Evolutionary conservation across 495 filamentous ascomycete species (phyloP), one percentile per base, ranked within the genome.

Genomic region (Lichina pygmaea): DNA sequence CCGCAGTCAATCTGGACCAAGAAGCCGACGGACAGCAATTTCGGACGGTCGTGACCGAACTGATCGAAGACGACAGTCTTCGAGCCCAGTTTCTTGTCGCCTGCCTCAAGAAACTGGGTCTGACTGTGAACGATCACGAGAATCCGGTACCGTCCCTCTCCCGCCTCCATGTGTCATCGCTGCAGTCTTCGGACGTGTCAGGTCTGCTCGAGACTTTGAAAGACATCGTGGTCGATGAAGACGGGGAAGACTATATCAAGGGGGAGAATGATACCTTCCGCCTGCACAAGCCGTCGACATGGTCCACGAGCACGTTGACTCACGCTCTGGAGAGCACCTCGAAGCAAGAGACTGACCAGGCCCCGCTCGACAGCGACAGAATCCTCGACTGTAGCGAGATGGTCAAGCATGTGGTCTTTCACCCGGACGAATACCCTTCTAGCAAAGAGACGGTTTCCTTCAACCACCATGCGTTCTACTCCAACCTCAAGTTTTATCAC

Each of bases 251-350:
- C 46, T 81, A 74, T 55, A 77, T 97, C 50, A 77, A 77, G 55
- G 83, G 75, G 30, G 81, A 89, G 46, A 77, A 81, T 51, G 89
- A 97, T 54, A 77, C 70, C 6, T 95, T 97, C 55, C 72, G 75
- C 40, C 60, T 97, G 30, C 71, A 84, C 49, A 66, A 65, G 33
- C 60, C 60, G 7, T 74, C 72, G 0, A 60, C 65, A 30, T 86
- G 74, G 72, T 73, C 72, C n/a, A 55, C 78, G 50, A 56, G 53
- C 13, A 59, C 65, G 33, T 53, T 83, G 46, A 59, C 60, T 15
- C 61, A 70, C 46, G 60, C 69, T 5, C 60, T 80, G 6, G 51
- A 55, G 40, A 48, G 46, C 34, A 47, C 47, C 30, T 48, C 55
- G 30, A 51, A 53, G 43, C 17, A 56, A 34, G 48, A 49, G 42